Conservation (phyloP, 768 basidiomycete genomes). For the Hericium rajendrae region DNA sequence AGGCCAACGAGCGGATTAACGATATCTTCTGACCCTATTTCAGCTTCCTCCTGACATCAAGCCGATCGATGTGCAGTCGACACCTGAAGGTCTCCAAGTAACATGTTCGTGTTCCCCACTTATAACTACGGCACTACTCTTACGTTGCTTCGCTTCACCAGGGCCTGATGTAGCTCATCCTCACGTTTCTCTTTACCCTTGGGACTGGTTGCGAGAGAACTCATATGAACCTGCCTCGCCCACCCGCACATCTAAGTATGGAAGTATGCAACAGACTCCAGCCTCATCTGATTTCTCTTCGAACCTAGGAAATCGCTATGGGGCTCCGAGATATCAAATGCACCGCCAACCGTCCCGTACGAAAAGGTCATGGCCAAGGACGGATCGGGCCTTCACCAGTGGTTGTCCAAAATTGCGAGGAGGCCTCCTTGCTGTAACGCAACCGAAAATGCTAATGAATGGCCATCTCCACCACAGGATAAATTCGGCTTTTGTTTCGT, state of each 20-base stretch:
- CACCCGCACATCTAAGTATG: slow-evolving; percentile 33
- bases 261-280: no score
- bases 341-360: slow-evolving; percentile 67
- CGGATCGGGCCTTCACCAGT: slow-evolving; percentile 63
- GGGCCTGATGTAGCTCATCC: slow-evolving; percentile 47
- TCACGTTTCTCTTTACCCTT: slow-evolving; percentile 82
- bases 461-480: slow-evolving; percentile 39
- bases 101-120: slow-evolving; percentile 43
- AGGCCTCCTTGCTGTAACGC: background rate
- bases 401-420: slow-evolving; percentile 74
- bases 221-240: slow-evolving; percentile 61
- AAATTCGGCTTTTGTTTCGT: slow-evolving; percentile 86
- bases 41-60: slow-evolving; percentile 73
- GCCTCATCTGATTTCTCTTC: background rate
- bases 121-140: background rate
- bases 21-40: background rate
- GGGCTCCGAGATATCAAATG: slow-evolving; percentile 65
- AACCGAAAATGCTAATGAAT: background rate
- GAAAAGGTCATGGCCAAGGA: slow-evolving; percentile 61
- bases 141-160: background rate
- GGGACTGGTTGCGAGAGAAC: slow-evolving; percentile 71
- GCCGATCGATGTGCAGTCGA: slow-evolving; percentile 48
- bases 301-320: slow-evolving; percentile 58
- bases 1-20: background rate
- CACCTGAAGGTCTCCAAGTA: slow-evolving; percentile 57